These are phyloP conservation scores for Sphagnum tenellum DNA, from an alignment of 225 moss, liverwort and hornwort species.

Conservation along the genomic window DNA sequence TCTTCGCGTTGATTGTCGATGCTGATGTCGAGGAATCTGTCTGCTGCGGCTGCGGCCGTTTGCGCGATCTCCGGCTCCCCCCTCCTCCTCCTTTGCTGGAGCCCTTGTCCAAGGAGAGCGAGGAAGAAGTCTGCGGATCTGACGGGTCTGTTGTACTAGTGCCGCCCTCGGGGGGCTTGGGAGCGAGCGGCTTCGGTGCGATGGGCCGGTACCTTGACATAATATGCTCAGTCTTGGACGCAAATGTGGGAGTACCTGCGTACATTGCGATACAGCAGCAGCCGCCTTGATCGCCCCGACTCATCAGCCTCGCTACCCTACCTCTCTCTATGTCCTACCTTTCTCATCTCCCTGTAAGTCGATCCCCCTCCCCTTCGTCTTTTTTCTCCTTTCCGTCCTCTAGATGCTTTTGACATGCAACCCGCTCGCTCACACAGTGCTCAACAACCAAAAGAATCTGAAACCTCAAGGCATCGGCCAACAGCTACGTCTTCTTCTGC, in stretches of 20 bases:
- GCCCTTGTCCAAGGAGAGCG: slow-evolving; percentile 62
- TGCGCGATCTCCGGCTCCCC: slow-evolving; percentile 44
- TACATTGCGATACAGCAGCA: slow-evolving; percentile 28
- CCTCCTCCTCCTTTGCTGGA: slow-evolving; percentile 26
- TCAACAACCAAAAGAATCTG: too few species aligned
- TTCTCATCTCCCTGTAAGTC: not conserved
- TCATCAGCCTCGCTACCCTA: slow-evolving; percentile 10
- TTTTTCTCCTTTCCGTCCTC: too few species aligned
- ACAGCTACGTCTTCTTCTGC: too few species aligned
- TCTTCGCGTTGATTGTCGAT: slow-evolving; percentile 5
- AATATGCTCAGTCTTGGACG: slow-evolving; percentile 70
- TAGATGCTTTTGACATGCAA: too few species aligned
- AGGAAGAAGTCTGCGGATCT: slow-evolving; percentile 71
- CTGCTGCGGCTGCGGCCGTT: too few species aligned
- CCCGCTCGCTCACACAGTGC: too few species aligned
- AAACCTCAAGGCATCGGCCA: too few species aligned
- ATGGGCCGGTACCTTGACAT: slow-evolving; percentile 84
- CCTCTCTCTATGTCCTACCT: not conserved
- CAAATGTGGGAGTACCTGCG: slow-evolving; percentile 29
- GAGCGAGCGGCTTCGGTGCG: slow-evolving; percentile 60
- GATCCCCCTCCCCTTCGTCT: too few species aligned
- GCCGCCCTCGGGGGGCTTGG: slow-evolving; percentile 40
- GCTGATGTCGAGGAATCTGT: too few species aligned
- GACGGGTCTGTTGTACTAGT: slow-evolving; percentile 27
- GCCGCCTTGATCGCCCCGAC: slow-evolving; percentile 27